Base-by-base conservation (phyloP, 441 rosid species). In the Populus hybrid region DNA sequence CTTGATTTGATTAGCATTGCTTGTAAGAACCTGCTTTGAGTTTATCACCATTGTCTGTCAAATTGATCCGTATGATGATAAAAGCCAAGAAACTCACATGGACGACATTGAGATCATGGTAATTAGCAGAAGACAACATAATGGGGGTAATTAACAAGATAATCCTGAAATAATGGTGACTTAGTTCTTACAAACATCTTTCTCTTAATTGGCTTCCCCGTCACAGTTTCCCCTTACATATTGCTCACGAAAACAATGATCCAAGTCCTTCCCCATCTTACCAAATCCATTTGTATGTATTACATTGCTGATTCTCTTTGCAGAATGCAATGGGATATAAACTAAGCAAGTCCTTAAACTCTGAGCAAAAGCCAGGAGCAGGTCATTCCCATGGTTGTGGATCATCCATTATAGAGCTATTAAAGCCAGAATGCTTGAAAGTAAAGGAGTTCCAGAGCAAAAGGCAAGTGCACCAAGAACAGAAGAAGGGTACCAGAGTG, bases 301-400 rank as follows among this genome's bases (percentile, higher is more conserved):
- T 32, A 1, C 28, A 61, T 61, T 61, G 28, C 28, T 61, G 63
- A 19, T 57, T 57, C 23, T 19, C n/a, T 19, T 57, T 0, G 66
- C 66, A 61, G 66, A 28, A 40, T 69, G n/a, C 16, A 71, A 70
- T 83, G 83, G 83, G 81, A 42, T 67, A n/a, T 69, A 84, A 71
- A 16, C 24, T 46, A 3, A 61, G 79, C 66, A 79, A 69, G 79
- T 57, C 53, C 7, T 79, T 57, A 21, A 32, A 18, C 38, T 40
- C 26, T 5, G 26, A 26, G 32, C 59, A 77, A 32, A 70, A 57
- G 18, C 40, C 53, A 32, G 28, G 50, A 32, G 67, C 34, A n/a
- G n/a, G 64, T 5, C 64, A 46, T 14, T 36, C 63, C 36, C 59
- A 19, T 38, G 28, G 40, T 21, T 30, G 14, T 53, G n/a, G 11